Evolutionary conservation across 2,329 filamentous ascomycete species (phyloP), one percentile per base, ranked within the genome.

Genomic region (Exutisphaerella laricina): DNA sequence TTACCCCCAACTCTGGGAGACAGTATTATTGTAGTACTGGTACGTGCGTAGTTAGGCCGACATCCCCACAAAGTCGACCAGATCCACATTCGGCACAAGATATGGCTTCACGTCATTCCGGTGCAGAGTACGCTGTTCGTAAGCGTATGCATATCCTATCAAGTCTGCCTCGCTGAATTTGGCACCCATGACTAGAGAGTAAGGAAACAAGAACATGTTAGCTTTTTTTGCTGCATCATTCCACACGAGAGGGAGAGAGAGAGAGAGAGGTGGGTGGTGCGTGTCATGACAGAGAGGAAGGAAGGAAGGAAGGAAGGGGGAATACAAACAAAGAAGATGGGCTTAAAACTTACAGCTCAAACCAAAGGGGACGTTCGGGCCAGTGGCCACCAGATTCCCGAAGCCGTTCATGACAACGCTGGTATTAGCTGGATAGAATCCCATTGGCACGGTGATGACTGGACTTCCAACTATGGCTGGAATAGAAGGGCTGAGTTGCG

Each of bases 141-240:
- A 84, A 3, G 78, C 80, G 67, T 82, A 85, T 5, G 80, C 82
- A 57, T 80, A 73, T 0, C 75, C 77, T 44, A 86, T 76, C 51
- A 87, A 56, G 21, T 63, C 69, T 54, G 74, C 75, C 60, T 86
- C 82, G 25, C 70, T 75, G 66, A 77, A 86, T 36, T 70, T 71
- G 2, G 63, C 62, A 0, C 80, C 83, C 33, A 84, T 65, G 53
- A 85, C n/a, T n/a, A n/a, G n/a, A n/a, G n/a, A n/a, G n/a, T n/a
- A n/a, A n/a, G n/a, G n/a, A n/a, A n/a, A n/a, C n/a, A n/a, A n/a
- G n/a, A n/a, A n/a, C n/a, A n/a, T n/a, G n/a, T n/a, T n/a, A n/a
- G n/a, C n/a, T n/a, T n/a, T n/a, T n/a, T n/a, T n/a, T n/a, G n/a
- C n/a, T n/a, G n/a, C n/a, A n/a, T n/a, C n/a, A n/a, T n/a, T n/a